Evolutionary conservation across 2,329 filamentous ascomycete genomes (phyloP), one percentile per base, ranked within the genome.

Genomic region (Stagonosporopsis cucurbitacearum): DNA sequence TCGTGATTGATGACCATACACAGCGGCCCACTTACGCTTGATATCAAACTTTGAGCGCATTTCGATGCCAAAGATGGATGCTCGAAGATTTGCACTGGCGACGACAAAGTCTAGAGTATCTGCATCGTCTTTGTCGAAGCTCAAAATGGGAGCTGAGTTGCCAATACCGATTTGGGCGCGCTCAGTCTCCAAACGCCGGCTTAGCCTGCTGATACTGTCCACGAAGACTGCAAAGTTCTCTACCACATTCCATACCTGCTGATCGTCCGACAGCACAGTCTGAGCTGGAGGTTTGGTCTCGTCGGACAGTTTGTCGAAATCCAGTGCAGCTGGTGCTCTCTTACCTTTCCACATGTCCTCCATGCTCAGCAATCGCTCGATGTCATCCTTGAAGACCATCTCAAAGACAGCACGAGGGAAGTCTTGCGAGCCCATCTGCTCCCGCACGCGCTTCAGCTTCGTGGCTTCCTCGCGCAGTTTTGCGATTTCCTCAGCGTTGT

Each of bases 301-400:
- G 19, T 81, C 70, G 42, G 84, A 76, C 1, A 94, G 72, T 0
- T 78, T 74, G 12, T 88, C 82, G 72, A 90, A 96, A 35, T 88
- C 81, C 12, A 98, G 81, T 7, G 91, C 79, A 65, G 89, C 82
- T 0, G 94, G 95, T 1, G 88, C 82, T 59, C 86, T 85, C 63
- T 92, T 85, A 4, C 86, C 87, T 76, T 92, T 96, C 95, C 95
- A 99, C 92, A 98, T 96, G 60, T 96, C 94, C 70, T 95, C 89
- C 85, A 97, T 96, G 13, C 88, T 90, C 36, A 88, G 84, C 52
- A 99, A 75, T 15, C 95, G 86, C 61, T 89, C 82, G 50, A 99
- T 90, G 69, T 99, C 95, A 45, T 89, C 82, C 59, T 87, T 85
- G 77, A 95, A 99, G 3, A 98, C 93, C 74, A 98, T 99, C 70